Evolutionary conservation across 2,329 filamentous ascomycete species (phyloP).

Genomic region (Aspergillus hortae): DNA sequence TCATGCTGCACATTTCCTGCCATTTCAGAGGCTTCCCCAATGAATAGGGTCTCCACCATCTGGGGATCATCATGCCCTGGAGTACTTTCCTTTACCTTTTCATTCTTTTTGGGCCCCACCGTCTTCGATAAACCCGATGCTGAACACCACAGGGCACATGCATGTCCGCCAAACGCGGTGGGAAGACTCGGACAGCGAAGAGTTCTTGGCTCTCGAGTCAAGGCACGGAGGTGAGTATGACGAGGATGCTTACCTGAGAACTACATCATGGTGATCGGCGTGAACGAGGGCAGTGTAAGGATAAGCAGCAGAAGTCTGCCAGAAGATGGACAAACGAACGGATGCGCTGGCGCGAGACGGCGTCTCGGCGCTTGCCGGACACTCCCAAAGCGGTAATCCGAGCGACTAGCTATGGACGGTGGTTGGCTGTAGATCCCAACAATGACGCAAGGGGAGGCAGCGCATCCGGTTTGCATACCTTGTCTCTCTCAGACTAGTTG

Average conservation of each 20-base stretch:
- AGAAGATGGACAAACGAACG: background rate
- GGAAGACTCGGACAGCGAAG: background rate
- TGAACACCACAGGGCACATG: background rate
- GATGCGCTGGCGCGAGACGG: background rate
- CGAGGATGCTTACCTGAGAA: no score
- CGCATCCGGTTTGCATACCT: slow-evolving; percentile 7
- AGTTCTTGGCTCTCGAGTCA: no score
- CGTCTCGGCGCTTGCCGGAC: slow-evolving; percentile 4
- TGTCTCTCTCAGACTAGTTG: background rate
- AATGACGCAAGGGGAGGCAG: slow-evolving; percentile 3
- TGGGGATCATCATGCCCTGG: no score
- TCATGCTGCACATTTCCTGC: slow-evolving; percentile 2
- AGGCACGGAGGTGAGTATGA: no score
- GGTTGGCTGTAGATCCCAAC: background rate
- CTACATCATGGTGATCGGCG: background rate
- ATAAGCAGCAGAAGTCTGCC: background rate
- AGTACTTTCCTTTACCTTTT: no score
- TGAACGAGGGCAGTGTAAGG: background rate
- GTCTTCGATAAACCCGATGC: background rate
- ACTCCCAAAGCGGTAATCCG: background rate
- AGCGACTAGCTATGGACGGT: background rate
- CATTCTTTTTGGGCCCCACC: no score
- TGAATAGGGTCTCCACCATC: no score
- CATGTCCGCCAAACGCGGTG: no score
- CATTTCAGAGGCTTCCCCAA: background rate